phyloP scores from a whole-genome alignment of 345 rosid genomes.

The Corymbia maculata region DNA sequence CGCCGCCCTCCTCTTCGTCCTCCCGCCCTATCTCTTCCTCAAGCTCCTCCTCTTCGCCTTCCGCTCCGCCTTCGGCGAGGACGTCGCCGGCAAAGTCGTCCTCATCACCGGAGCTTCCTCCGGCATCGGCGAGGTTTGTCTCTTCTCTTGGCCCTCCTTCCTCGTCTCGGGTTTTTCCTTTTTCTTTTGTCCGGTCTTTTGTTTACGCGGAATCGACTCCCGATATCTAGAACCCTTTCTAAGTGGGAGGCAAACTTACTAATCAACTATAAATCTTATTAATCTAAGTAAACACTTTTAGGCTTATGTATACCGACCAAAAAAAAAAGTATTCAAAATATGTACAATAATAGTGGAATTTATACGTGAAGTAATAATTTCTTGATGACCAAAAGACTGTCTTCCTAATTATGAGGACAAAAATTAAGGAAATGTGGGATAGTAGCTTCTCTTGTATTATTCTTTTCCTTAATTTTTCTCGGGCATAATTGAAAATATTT shows the following conservation, averaged over 20 bases:
- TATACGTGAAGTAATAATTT: not conserved
- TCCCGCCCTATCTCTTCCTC: constrained; percentile 27
- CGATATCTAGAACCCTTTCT: not conserved
- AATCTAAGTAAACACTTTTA: not conserved
- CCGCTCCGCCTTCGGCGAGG: constrained; percentile 19
- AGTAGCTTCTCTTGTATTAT: not conserved
- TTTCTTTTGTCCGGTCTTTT: not conserved
- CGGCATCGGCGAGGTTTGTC: constrained; percentile 53
- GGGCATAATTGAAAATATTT: not conserved
- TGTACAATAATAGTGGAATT: too few species aligned
- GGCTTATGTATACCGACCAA: too few species aligned
- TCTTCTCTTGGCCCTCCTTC: not conserved
- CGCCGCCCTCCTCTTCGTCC: constrained; percentile 21
- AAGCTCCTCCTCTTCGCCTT: constrained; percentile 10
- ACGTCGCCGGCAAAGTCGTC: constrained; percentile 56
- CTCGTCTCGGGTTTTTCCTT: not conserved
- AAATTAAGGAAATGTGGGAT: not conserved
- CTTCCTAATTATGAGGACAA: not conserved
- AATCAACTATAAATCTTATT: not conserved
- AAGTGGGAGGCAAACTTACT: not conserved
- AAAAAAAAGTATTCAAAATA: not conserved
- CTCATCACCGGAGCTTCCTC: constrained; percentile 65
- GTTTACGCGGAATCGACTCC: not conserved
- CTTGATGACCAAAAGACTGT: not conserved
- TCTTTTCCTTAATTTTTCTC: not conserved